Conservation (phyloP, 2,329 filamentous ascomycete species). For the Stachybotrys chlorohalonatus region DNA sequence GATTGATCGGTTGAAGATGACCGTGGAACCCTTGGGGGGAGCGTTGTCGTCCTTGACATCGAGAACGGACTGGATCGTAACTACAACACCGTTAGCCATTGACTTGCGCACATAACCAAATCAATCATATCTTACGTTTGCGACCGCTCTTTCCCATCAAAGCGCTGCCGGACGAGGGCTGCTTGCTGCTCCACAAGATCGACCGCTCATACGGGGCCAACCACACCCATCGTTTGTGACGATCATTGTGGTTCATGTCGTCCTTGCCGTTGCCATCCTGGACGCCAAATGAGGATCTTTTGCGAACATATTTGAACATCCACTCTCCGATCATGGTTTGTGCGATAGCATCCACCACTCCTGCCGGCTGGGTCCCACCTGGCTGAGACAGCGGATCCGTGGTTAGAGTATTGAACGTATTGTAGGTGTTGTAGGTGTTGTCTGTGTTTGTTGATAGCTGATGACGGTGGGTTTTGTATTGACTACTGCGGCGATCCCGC, state of each 20-base stretch:
- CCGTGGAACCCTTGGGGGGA: conserved; percentile 58
- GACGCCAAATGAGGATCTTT: conserved; percentile 85
- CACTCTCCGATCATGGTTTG: conserved; percentile 98
- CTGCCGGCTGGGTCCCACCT: conserved; percentile 57
- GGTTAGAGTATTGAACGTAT: conserved; percentile 5
- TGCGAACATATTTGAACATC: conserved; percentile 87
- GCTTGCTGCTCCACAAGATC: conserved; percentile 97
- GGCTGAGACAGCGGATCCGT: conserved; percentile 35
- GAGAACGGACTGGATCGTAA: conserved; percentile 89
- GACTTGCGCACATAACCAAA: conserved; percentile 15
- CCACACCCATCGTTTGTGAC: conserved; percentile 98
- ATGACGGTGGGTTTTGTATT: conserved; percentile 40
- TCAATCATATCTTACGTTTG: conserved; percentile 56
- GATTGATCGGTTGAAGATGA: conserved; percentile 85
- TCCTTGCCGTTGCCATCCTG: conserved; percentile 58
- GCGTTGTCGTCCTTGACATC: conserved; percentile 94
- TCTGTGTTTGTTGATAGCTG: conserved; percentile 53
- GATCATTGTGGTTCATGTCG: conserved; percentile 58
- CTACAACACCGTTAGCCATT: conserved; percentile 38
- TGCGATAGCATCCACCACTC: conserved; percentile 91
- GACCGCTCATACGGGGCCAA: conserved; percentile 91
- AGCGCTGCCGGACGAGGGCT: conserved; percentile 79
- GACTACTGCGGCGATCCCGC: conserved; percentile 28
- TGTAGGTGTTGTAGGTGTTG: conserved; percentile 28
- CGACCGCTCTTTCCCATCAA: conserved; percentile 90